Percentiles rank a stretch among this genome's conserved stretches.
phyloP scores from a whole-genome alignment of 768 basidiomycete genomes.

The Exsudoporus frostii region DNA sequence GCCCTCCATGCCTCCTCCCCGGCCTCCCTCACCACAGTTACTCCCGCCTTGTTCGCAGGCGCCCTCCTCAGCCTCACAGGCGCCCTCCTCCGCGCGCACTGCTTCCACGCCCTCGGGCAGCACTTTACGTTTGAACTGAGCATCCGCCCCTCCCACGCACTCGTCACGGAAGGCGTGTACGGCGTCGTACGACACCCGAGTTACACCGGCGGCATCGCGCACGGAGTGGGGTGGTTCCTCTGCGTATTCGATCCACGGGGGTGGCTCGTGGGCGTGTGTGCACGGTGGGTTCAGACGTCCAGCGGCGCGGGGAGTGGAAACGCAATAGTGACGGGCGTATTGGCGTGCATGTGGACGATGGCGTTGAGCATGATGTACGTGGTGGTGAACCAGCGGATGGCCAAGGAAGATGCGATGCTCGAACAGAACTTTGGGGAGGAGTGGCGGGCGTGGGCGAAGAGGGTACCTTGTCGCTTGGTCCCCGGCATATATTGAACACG shows the following conservation, averaged over 20 bases:
- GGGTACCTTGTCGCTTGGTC: constrained; percentile 23
- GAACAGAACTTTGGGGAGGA: constrained; percentile 24
- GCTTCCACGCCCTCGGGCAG: constrained; percentile 21
- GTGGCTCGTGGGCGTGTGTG: neutral
- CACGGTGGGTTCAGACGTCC: neutral
- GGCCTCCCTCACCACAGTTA: constrained; percentile 8
- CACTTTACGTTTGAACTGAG: constrained; percentile 29
- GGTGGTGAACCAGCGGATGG: constrained; percentile 13
- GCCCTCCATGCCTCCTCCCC: neutral
- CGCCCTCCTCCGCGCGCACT: constrained; percentile 12
- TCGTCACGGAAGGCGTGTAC: constrained; percentile 29
- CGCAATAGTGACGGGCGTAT: neutral
- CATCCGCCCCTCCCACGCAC: constrained; percentile 17
- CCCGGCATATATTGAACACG: constrained; percentile 18
- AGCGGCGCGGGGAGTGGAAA: too few species aligned
- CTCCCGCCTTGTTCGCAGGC: constrained; percentile 11
- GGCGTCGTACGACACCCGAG: constrained; percentile 31
- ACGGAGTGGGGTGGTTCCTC: neutral
- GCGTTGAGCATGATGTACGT: accelerated
- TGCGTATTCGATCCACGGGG: constrained; percentile 6
- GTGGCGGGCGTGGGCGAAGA: constrained; percentile 24
- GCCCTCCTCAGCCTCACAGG: constrained; percentile 3
- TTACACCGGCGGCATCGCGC: constrained; percentile 10
- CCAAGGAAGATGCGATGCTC: constrained; percentile 29
- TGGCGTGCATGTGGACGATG: neutral